These are phyloP conservation scores for Leccinum longicurvipes DNA, from an alignment of 768 basidiomycete species.

Conservation along the genomic window DNA sequence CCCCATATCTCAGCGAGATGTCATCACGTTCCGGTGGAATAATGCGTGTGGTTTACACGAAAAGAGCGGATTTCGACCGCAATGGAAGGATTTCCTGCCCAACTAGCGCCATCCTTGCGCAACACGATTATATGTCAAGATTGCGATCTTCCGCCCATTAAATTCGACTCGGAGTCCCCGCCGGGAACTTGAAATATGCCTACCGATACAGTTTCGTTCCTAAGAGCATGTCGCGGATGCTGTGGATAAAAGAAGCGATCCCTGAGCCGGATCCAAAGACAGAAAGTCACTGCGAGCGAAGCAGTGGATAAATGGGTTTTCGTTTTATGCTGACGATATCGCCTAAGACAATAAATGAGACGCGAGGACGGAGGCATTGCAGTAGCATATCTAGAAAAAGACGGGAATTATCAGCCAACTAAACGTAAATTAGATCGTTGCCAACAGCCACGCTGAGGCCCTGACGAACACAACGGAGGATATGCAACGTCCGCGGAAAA, in stretches of 20 bases:
- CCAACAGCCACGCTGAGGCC: slow-evolving; percentile 18
- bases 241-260: slow-evolving; percentile 14
- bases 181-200: slow-evolving; percentile 6
- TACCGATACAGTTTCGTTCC: slow-evolving; percentile 10
- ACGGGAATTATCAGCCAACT: slow-evolving; percentile 9
- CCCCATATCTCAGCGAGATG: slow-evolving; percentile 19
- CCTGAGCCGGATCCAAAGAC: slow-evolving; percentile 28
- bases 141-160: slow-evolving; percentile 15
- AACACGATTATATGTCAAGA: neutral
- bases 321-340: neutral
- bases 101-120: slow-evolving; percentile 7
- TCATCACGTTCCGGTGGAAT: slow-evolving; percentile 2
- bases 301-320: slow-evolving; percentile 7
- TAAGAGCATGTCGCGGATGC: slow-evolving; percentile 6
- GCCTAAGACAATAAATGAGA: slow-evolving; percentile 9
- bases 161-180: slow-evolving; percentile 1
- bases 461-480: slow-evolving; percentile 1
- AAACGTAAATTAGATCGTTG: slow-evolving; percentile 28
- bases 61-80: slow-evolving; percentile 4
- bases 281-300: slow-evolving; percentile 10
- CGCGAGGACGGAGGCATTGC: slow-evolving; percentile 7
- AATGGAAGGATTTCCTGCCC: slow-evolving; percentile 15
- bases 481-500: neutral
- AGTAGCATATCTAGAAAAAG: slow-evolving; percentile 13
- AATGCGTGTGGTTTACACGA: slow-evolving; percentile 12